A percentile compares a stretch with the other conserved stretches of the same genome.
Conservation (phyloP, 352 stramenopile genomes). For the Globisporangium carolinianum region DNA sequence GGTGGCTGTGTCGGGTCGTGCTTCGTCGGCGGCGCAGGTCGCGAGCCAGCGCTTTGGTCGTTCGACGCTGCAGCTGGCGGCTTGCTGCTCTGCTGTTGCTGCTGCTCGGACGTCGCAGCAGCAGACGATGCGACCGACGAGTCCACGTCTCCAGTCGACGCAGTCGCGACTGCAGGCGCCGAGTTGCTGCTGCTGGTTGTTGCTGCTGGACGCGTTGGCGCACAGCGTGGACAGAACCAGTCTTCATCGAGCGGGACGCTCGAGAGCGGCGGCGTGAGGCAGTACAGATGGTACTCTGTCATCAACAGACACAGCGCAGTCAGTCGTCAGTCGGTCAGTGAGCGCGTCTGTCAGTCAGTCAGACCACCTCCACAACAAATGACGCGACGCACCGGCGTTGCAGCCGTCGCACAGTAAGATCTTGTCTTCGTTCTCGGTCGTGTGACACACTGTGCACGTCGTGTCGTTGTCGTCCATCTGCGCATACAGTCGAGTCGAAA, state of each 20-base stretch:
- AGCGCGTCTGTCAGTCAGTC: no score
- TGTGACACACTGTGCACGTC: conserved; percentile 36
- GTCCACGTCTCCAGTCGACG: not conserved
- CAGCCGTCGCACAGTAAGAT: conserved; percentile 56
- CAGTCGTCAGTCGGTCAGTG: no score
- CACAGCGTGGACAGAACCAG: conserved; percentile 57
- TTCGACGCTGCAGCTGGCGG: no score
- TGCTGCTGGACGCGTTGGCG: not conserved
- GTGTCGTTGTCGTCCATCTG: conserved; percentile 12
- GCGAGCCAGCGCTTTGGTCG: no score
- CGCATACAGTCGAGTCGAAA: not conserved
- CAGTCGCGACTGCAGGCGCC: not conserved
- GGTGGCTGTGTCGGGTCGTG: no score
- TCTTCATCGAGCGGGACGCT: conserved; percentile 27
- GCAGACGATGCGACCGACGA: not conserved
- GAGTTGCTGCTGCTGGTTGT: no score
- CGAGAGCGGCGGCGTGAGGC: conserved; percentile 37
- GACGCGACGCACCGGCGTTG: conserved; percentile 18
- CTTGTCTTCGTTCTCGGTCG: conserved; percentile 26
- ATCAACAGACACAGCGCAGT: not conserved
- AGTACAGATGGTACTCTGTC: conserved; percentile 56
- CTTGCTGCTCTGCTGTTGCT: not conserved
- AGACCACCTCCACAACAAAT: not conserved
- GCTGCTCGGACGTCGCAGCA: not conserved
- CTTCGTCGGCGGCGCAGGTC: no score